phyloP scores from a whole-genome alignment of 441 rosid species.

The Adansonia madagascariensis region DNA sequence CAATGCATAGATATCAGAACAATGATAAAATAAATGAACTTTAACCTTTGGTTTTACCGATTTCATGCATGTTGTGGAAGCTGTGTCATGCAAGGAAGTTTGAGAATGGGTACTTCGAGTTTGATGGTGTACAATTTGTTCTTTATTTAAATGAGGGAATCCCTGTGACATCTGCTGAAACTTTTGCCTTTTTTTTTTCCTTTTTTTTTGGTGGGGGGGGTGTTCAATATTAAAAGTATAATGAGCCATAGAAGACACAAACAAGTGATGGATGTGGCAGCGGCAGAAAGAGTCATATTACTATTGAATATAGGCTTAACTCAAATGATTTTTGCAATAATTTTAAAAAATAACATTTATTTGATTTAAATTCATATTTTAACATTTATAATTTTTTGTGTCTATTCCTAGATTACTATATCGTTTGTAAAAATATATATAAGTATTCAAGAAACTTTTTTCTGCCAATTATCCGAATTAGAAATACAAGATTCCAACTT shows the following conservation, averaged over 20 bases:
- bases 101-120: background rate
- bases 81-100: slow-evolving; percentile 6
- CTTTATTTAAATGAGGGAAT: background rate
- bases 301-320: background rate
- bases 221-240: background rate
- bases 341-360: too few species aligned
- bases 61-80: slow-evolving; percentile 8
- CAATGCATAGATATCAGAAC: background rate
- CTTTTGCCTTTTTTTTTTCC: background rate
- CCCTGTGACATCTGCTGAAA: background rate
- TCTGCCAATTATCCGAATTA: background rate
- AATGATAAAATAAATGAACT: background rate
- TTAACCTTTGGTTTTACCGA: background rate
- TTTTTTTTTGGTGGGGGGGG: too few species aligned
- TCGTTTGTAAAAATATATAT: too few species aligned
- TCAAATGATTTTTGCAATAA: too few species aligned
- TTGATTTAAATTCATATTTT: too few species aligned
- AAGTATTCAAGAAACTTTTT: background rate
- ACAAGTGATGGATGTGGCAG: slow-evolving; percentile 1
- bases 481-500: slow-evolving; percentile 28
- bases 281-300: background rate
- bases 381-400: too few species aligned
- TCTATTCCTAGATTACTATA: too few species aligned
- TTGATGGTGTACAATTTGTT: background rate
- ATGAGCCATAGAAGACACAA: background rate